phyloP scores from a whole-genome alignment of 2,329 filamentous ascomycete genomes.

The Paecilomyces fulvus region DNA sequence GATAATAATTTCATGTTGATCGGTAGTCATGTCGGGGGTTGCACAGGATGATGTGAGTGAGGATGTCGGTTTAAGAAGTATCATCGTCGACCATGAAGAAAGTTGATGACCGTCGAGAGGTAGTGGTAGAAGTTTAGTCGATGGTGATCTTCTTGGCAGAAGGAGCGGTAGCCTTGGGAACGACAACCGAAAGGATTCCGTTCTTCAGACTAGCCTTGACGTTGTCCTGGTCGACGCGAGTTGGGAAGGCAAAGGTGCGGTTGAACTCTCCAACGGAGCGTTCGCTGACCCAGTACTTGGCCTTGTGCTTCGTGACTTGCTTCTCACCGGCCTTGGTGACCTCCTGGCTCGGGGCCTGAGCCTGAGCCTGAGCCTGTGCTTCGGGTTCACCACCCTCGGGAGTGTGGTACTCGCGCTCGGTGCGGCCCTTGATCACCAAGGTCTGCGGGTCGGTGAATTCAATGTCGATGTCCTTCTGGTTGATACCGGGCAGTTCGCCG shows the following conservation, averaged over 20 bases:
- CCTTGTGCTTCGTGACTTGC: constrained; percentile 6
- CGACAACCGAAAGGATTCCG: constrained; percentile 47
- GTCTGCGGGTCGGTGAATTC: constrained; percentile 42
- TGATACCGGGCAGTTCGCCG: constrained; percentile 41
- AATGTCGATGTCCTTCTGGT: constrained; percentile 38
- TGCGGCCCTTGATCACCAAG: constrained; percentile 37
- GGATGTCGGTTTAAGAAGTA: background rate
- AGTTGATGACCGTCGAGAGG: background rate
- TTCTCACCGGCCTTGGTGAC: constrained; percentile 24
- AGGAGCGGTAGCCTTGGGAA: constrained; percentile 47
- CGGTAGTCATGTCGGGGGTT: background rate
- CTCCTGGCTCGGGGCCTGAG: constrained; percentile 10
- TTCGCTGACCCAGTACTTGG: constrained; percentile 48
- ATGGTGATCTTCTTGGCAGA: constrained; percentile 46
- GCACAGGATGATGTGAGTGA: background rate
- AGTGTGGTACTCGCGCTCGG: constrained; percentile 28
- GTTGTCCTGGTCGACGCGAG: constrained; percentile 47
- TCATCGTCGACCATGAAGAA: background rate
- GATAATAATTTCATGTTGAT: background rate
- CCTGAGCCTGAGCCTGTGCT: constrained; percentile 18
- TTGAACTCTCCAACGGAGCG: constrained; percentile 51
- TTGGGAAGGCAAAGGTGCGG: constrained; percentile 49
- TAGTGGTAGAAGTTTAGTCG: constrained; percentile 29
- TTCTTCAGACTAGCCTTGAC: constrained; percentile 53
- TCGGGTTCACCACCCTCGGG: constrained; percentile 30